These are phyloP conservation scores for Ambispora gerdemannii DNA, from an alignment of 192 early-diverging fungal genomes.

Conservation along the genomic window DNA sequence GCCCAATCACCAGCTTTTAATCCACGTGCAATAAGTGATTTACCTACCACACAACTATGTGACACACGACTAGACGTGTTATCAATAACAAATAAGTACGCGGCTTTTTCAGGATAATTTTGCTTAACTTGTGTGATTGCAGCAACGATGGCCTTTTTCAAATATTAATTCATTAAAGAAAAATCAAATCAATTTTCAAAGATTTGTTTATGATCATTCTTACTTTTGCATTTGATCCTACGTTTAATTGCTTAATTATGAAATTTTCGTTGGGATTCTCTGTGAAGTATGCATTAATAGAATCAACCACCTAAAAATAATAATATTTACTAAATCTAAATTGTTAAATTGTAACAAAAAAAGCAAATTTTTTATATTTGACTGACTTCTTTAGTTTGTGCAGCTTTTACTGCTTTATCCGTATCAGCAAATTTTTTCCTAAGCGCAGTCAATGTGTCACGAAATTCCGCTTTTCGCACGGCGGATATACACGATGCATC, in stretches of 20 bases:
- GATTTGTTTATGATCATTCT: too few relatives aligned
- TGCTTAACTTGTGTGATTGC: slow-evolving; percentile 78
- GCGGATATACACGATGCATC: slow-evolving; percentile 77
- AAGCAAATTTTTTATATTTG: not conserved
- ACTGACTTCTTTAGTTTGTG: slow-evolving; percentile 71
- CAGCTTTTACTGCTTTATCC: slow-evolving; percentile 86
- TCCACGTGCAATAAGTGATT: slow-evolving; percentile 69
- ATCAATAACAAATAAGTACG: slow-evolving; percentile 80
- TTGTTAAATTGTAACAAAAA: not conserved
- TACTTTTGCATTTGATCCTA: slow-evolving; percentile 73
- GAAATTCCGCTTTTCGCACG: slow-evolving; percentile 71
- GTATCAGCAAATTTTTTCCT: slow-evolving; percentile 84
- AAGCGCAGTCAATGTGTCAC: slow-evolving; percentile 64
- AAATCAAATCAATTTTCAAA: too few relatives aligned
- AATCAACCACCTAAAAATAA: slow-evolving; percentile 53
- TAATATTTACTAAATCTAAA: not conserved
- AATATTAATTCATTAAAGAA: too few relatives aligned
- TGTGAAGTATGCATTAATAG: slow-evolving; percentile 71
- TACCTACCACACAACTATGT: slow-evolving; percentile 80
- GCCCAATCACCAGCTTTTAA: slow-evolving; percentile 94
- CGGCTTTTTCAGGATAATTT: slow-evolving; percentile 77
- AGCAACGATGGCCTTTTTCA: slow-evolving; percentile 60
- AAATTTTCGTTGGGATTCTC: slow-evolving; percentile 58
- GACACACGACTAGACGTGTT: slow-evolving; percentile 61
- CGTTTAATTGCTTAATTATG: slow-evolving; percentile 58